These are phyloP conservation scores for Ascochyta rabiei DNA, from an alignment of 2,329 filamentous ascomycete species.

Conservation along the genomic window DNA sequence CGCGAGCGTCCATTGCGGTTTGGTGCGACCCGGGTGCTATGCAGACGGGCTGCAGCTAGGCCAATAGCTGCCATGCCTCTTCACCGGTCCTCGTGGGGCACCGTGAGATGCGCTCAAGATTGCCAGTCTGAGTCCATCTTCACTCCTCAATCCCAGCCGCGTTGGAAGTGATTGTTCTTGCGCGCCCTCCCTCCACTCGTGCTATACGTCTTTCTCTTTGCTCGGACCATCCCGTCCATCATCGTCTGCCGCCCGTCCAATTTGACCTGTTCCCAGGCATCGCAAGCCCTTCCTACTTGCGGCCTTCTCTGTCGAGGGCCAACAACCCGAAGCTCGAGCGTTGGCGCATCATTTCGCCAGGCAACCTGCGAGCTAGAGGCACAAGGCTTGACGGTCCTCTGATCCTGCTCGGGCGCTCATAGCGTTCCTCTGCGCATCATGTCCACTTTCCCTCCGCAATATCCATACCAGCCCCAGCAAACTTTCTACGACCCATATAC, in stretches of 20 bases:
- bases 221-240: constrained; percentile 27
- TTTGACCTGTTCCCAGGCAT: constrained; percentile 22
- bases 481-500: constrained; percentile 27
- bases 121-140: constrained; percentile 30
- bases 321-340: constrained; percentile 32
- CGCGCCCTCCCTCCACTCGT: constrained; percentile 39
- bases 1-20: constrained; percentile 32
- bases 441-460: constrained; percentile 35
- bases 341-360: constrained; percentile 18
- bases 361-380: constrained; percentile 36
- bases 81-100: constrained; percentile 48
- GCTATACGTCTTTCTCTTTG: constrained; percentile 31
- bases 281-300: constrained; percentile 28
- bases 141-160: constrained; percentile 37
- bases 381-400: constrained; percentile 29
- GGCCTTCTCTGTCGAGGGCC: constrained; percentile 22
- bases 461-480: constrained; percentile 29
- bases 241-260: constrained; percentile 30
- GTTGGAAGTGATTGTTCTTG: constrained; percentile 37
- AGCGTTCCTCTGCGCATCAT: constrained; percentile 36
- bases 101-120: constrained; percentile 36
- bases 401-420: constrained; percentile 27
- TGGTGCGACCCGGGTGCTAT: constrained; percentile 40
- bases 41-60: constrained; percentile 39
- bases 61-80: constrained; percentile 38